A percentile compares a stretch with the other conserved stretches of the same genome.
These are phyloP conservation scores for Blastomyces emzantsi DNA, from an alignment of 2,329 filamentous ascomycete species.

Conservation along the genomic window DNA sequence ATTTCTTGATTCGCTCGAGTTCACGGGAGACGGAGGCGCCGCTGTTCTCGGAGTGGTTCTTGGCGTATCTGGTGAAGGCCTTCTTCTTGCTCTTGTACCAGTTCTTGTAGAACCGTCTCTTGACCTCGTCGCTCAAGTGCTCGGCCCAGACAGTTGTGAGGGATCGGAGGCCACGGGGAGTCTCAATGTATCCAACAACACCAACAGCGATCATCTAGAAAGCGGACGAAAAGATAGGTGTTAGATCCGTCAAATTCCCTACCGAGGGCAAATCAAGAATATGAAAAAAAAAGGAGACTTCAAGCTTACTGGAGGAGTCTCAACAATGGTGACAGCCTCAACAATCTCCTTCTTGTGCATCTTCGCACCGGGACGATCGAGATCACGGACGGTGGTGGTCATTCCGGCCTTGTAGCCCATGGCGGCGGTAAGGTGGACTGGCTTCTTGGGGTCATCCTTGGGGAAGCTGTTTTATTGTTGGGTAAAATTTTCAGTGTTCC, in stretches of 20 bases:
- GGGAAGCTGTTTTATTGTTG: conserved; percentile 62
- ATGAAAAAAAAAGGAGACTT: conserved; percentile 44
- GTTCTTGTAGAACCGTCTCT: conserved; percentile 99
- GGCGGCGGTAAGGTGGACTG: conserved; percentile 92
- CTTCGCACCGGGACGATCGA: conserved; percentile 98
- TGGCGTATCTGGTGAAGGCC: conserved; percentile 99
- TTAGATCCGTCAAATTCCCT: conserved; percentile 1
- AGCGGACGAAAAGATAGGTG: conserved; percentile 19
- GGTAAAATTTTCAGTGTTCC: conserved; percentile 22
- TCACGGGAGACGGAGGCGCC: conserved; percentile 89
- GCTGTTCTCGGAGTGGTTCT: conserved; percentile 95
- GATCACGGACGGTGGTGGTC: conserved; percentile 98
- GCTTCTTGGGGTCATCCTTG: conserved; percentile 99
- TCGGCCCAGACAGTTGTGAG: conserved; percentile 99
- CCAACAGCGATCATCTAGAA: conserved; percentile 97
- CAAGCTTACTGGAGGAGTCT: conserved; percentile 90
- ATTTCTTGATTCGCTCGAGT: conserved; percentile 99
- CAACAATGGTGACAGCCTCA: conserved; percentile 78
- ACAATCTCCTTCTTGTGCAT: conserved; percentile 98
- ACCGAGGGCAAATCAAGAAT: neutral
- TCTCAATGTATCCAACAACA: conserved; percentile 99
- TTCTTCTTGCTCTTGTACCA: conserved; percentile 99
- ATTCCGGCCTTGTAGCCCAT: conserved; percentile 99
- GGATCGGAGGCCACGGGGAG: conserved; percentile 96
- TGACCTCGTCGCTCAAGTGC: conserved; percentile 96